These are phyloP conservation scores for Cryptococcus sp. DNA, from an alignment of 1,284 basidiomycete genomes.

Conservation along the genomic window DNA sequence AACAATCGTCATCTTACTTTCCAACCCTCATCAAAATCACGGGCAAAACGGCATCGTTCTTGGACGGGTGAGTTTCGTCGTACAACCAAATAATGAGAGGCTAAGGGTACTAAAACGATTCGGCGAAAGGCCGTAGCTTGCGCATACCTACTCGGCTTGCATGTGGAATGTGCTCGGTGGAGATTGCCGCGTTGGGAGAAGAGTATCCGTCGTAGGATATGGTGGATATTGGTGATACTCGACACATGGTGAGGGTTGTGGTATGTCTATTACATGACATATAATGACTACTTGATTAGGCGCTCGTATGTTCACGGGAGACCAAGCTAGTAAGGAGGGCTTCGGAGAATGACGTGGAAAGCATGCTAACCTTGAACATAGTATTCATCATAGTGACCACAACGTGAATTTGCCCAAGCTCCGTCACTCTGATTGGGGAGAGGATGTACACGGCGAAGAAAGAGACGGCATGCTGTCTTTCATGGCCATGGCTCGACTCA, in stretches of 20 bases:
- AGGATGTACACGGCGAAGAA: neutral
- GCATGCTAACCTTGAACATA: neutral
- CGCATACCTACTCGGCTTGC: conserved; percentile 21
- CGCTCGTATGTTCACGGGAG: neutral
- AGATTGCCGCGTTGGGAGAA: conserved; percentile 25
- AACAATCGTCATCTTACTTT: neutral
- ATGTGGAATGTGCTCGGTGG: conserved; percentile 22
- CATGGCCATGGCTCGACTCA: neutral
- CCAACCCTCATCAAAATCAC: neutral
- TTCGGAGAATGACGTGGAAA: neutral
- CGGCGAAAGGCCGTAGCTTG: conserved; percentile 7
- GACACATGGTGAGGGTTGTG: conserved; percentile 1
- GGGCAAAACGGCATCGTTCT: neutral
- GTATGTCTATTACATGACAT: too few relatives aligned
- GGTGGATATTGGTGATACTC: conserved; percentile 20
- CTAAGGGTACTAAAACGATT: neutral
- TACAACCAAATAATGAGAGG: neutral
- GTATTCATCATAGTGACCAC: neutral
- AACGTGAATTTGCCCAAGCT: neutral
- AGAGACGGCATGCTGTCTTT: conserved; percentile 1
- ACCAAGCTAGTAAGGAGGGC: neutral
- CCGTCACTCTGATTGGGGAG: neutral
- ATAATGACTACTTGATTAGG: too few relatives aligned
- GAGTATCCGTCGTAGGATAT: conserved; percentile 20
- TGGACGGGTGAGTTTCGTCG: neutral